Base-by-base conservation (phyloP, 2,329 filamentous ascomycete species). In the Coniochaeta hoffmannii region DNA sequence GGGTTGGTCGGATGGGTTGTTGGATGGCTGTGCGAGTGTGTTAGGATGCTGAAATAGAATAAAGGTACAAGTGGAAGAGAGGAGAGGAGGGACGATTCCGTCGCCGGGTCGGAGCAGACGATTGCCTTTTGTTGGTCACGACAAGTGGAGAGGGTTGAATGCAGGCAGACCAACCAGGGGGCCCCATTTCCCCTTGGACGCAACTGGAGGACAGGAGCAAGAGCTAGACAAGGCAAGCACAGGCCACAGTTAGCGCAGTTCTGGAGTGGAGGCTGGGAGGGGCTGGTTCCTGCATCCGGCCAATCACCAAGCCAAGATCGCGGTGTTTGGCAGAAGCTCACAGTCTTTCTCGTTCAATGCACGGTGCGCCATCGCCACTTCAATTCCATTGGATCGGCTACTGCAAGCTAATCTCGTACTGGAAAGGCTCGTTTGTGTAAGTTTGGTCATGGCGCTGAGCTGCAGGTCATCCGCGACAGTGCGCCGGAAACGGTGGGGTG, bases 351-450 rank as follows among this genome's bases (percentile, higher is more conserved):
- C 10, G 7, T 4, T 24, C 41, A 15, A 7, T 46, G 41, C 10
- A 32, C 49, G 12, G 28, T 34, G 28, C 49, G n/a, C 34, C 38
- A 28, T 56, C 51, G 57, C 57, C 57, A 58, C 55, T 19, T n/a
- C 11, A 35, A 26, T 36, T 24, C 30, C 50, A 54, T 58, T 58
- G 56, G 56, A 44, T 44, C 35, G 34, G 11, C 32, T 17, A 32
- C 4, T 34, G 26, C 17, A 32, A 17, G 24, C 53, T 50, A 55
- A 22, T 19, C 53, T 41, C 5, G n/a, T 44, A 22, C 24, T 7
- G 53, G 53, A 24, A 46, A 56, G 53, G 57, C 55, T 53, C 38
- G 30, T 26, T 53, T 53, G 41, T 31, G 54, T 56, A 56, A 58
- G 50, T 56, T 57, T 55, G 56, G 56, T 44, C 49, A 53, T 56